phyloP scores from a whole-genome alignment of 208 protist species.

The Endotrypanum monterogeii region DNA sequence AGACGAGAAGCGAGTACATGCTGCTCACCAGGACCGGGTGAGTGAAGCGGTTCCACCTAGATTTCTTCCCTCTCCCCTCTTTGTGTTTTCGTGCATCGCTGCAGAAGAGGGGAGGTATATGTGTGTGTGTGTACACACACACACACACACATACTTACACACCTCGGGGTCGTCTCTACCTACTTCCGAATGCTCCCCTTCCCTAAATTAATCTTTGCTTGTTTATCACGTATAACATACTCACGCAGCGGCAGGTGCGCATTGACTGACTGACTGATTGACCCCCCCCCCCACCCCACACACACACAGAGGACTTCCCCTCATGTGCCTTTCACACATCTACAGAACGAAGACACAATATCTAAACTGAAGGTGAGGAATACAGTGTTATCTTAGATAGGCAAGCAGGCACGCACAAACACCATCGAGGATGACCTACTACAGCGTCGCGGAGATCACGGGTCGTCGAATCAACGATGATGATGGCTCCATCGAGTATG shows the following conservation, averaged over 20 bases:
- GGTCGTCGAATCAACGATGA: slow-evolving; percentile 49
- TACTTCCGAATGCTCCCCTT: neutral
- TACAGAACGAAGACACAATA: neutral
- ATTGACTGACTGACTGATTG: neutral
- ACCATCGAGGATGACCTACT: slow-evolving; percentile 32
- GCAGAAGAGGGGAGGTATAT: neutral
- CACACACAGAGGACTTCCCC: neutral
- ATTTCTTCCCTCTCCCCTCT: neutral
- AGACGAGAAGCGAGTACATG: neutral
- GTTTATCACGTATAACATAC: neutral
- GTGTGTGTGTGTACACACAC: too few relatives aligned
- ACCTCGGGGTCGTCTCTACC: neutral
- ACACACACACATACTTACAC: too few relatives aligned
- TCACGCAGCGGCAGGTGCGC: neutral
- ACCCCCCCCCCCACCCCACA: too few relatives aligned
- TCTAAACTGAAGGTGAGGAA: neutral
- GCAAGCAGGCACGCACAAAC: neutral
- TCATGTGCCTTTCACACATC: neutral
- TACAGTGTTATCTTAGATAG: neutral
- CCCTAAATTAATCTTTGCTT: neutral
- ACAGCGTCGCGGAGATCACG: slow-evolving; percentile 41
- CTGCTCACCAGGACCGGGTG: neutral
- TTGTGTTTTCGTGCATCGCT: neutral
- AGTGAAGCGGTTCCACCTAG: neutral
- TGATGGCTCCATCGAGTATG: slow-evolving; percentile 68